phyloP scores from a whole-genome alignment of 2,329 filamentous ascomycete species.

The Penicillium griseofulvum region DNA sequence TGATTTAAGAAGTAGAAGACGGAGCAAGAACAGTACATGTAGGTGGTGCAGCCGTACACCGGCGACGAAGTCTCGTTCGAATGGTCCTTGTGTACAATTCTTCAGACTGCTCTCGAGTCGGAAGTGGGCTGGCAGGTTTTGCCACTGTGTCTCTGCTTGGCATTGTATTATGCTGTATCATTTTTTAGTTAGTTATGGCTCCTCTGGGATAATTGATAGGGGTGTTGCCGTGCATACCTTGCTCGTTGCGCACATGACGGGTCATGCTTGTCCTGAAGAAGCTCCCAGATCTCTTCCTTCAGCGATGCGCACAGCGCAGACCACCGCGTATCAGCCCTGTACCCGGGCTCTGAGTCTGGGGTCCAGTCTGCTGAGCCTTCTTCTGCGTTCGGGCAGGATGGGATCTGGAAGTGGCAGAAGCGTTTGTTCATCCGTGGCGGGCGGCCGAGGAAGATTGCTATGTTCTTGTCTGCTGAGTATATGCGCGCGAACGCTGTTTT shows the following conservation, averaged over 20 bases:
- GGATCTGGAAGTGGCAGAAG: slow-evolving; percentile 41
- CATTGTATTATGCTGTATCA: slow-evolving; percentile 18
- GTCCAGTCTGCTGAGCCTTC: slow-evolving; percentile 11
- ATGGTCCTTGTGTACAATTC: slow-evolving; percentile 19
- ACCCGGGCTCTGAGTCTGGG: slow-evolving; percentile 19
- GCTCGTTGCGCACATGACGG: slow-evolving; percentile 16
- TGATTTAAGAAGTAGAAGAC: slow-evolving; percentile 22
- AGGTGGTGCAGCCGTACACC: slow-evolving; percentile 27
- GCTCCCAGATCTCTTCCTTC: slow-evolving; percentile 29
- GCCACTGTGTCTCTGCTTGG: slow-evolving; percentile 24
- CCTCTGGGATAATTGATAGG: not conserved
- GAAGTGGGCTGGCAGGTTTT: slow-evolving; percentile 22
- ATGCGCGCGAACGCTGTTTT: slow-evolving; percentile 41
- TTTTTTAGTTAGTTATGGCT: slow-evolving; percentile 12
- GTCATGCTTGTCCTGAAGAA: slow-evolving; percentile 26
- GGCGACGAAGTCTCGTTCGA: slow-evolving; percentile 27
- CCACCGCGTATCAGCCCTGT: slow-evolving; percentile 28
- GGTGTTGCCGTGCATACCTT: slow-evolving; percentile 9
- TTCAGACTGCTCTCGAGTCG: slow-evolving; percentile 22
- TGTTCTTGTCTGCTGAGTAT: slow-evolving; percentile 49
- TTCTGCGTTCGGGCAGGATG: slow-evolving; percentile 11
- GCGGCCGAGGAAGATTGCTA: slow-evolving; percentile 49
- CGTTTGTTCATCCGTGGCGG: slow-evolving; percentile 45
- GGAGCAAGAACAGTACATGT: slow-evolving; percentile 28
- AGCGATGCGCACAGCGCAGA: slow-evolving; percentile 28